Percentiles rank a stretch among this genome's conserved stretches.
Evolutionary conservation across 1,284 basidiomycete species (phyloP).

Genomic region (Ceratorhiza oryzae-sativae): DNA sequence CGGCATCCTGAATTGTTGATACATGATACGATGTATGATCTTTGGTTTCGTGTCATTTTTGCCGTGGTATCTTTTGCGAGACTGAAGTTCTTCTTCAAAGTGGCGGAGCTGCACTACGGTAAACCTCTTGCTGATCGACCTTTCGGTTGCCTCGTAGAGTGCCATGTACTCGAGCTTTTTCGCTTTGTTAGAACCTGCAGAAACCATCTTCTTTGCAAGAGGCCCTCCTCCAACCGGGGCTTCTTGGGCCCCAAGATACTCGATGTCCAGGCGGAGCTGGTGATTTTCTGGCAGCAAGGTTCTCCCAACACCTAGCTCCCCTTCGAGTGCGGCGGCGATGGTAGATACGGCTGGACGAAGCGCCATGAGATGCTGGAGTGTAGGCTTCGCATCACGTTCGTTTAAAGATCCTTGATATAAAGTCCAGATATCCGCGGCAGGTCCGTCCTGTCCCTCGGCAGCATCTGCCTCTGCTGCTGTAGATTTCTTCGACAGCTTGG

Average conservation of each 20-base stretch:
- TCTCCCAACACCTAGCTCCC: constrained; percentile 17
- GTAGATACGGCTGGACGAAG: constrained; percentile 10
- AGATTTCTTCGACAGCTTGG: background rate
- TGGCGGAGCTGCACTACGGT: constrained; percentile 1
- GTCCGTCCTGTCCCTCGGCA: background rate
- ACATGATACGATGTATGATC: constrained; percentile 26
- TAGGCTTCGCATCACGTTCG: background rate
- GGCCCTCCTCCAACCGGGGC: constrained; percentile 28
- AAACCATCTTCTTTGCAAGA: background rate
- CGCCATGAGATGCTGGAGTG: constrained; percentile 15
- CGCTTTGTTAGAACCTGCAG: constrained; percentile 24
- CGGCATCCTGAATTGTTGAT: constrained; percentile 22
- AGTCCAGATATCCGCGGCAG: background rate
- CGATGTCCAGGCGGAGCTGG: constrained; percentile 1
- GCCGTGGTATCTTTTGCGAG: background rate
- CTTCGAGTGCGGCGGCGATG: constrained; percentile 18
- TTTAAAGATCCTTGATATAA: constrained; percentile 18
- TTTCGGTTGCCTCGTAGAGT: constrained; percentile 25
- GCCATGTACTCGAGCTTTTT: constrained; percentile 25
- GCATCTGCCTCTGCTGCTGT: background rate
- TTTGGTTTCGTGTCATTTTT: background rate
- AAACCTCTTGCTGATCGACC: constrained; percentile 5
- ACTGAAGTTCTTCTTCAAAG: background rate
- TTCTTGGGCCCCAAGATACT: constrained; percentile 27
- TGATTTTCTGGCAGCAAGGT: constrained; percentile 15